Conservation (phyloP, 331 rosid genomes). For the Malus hybrid region DNA sequence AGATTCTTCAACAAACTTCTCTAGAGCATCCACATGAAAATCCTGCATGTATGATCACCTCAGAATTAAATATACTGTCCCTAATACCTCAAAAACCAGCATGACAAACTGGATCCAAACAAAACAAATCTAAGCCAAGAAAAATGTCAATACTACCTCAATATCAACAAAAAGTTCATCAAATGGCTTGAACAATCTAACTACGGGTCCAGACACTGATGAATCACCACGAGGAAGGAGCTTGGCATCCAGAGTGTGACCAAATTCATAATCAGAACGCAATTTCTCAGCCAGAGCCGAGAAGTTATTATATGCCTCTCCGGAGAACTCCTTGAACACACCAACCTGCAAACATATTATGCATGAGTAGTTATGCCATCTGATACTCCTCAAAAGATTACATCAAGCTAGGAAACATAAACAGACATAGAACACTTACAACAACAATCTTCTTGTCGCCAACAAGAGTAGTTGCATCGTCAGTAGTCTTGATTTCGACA, state of each 20-base stretch:
- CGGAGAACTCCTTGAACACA: constrained; percentile 67
- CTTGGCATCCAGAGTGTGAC: constrained; percentile 74
- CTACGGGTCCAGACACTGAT: constrained; percentile 62
- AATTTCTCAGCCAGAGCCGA: constrained; percentile 59
- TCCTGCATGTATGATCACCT: constrained; percentile 39
- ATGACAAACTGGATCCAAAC: neutral
- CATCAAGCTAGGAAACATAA: neutral
- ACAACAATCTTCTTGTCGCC: constrained; percentile 56
- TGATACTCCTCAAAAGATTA: neutral
- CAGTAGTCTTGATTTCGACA: constrained; percentile 56
- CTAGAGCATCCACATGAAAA: constrained; percentile 57
- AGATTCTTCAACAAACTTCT: constrained; percentile 60
- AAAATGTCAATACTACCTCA: constrained; percentile 37
- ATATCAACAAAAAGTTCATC: constrained; percentile 79
- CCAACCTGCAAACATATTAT: constrained; percentile 54
- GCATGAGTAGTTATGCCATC: neutral
- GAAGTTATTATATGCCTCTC: constrained; percentile 71
- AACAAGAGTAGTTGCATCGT: constrained; percentile 48
- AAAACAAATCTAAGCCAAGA: neutral
- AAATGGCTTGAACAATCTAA: constrained; percentile 85
- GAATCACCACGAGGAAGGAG: constrained; percentile 82
- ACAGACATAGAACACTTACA: constrained; percentile 35
- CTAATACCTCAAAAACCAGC: neutral
- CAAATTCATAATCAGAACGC: constrained; percentile 82
- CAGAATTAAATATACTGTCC: neutral